These are phyloP conservation scores for Xylariaceae sp. DNA, from an alignment of 2,329 filamentous ascomycete genomes.

Conservation along the genomic window DNA sequence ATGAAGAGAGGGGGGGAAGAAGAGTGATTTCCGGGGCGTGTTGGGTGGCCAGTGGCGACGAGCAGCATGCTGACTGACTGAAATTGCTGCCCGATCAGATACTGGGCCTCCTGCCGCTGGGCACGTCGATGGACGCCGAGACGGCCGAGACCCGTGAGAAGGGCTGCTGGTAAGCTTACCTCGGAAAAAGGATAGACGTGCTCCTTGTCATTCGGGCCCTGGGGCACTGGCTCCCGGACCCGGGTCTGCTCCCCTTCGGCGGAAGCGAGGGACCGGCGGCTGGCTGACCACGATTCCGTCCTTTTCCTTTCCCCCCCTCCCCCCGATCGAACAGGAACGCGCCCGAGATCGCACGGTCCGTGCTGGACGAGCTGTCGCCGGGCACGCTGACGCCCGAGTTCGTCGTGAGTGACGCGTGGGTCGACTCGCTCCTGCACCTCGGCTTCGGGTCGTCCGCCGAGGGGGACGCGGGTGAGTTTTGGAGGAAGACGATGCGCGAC, in stretches of 20 bases:
- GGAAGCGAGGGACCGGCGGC: too few species aligned
- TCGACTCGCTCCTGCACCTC: constrained; percentile 34
- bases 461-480: constrained; percentile 32
- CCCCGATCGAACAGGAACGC: constrained; percentile 34
- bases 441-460: constrained; percentile 37
- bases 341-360: constrained; percentile 31
- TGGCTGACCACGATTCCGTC: too few species aligned
- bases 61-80: constrained; percentile 1
- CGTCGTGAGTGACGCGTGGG: constrained; percentile 37
- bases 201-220: too few species aligned
- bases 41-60: too few species aligned
- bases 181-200: too few species aligned
- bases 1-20: too few species aligned
- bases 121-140: constrained; percentile 47
- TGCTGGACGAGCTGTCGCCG: constrained; percentile 35
- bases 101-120: constrained; percentile 38
- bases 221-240: too few species aligned
- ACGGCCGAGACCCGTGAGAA: constrained; percentile 35
- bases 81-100: constrained; percentile 34
- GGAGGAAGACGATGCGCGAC: constrained; percentile 36
- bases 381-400: constrained; percentile 36
- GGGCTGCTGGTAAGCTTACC: constrained; percentile 36
- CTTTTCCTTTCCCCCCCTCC: too few species aligned
- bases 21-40: too few species aligned
- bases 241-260: too few species aligned